Base-by-base conservation (phyloP, 805 yeast species). In the Sugiyamaella floridensis region DNA sequence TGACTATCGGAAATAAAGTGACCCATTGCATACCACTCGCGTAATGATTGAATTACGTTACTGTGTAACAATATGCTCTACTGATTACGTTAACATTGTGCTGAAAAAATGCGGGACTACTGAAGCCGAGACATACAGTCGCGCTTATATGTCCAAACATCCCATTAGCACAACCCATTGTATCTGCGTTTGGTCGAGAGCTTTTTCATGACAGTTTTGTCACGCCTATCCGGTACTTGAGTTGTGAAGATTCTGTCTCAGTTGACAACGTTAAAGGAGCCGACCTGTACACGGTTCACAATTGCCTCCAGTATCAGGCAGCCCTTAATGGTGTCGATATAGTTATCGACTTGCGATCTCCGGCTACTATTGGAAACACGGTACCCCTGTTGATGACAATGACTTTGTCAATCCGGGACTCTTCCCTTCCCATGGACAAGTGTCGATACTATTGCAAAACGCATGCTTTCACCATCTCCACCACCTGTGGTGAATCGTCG, bases 261-360 rank as follows among this genome's bases (percentile, higher is more conserved):
- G 26, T 6, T 22, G 6, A 22, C 26, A 6, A 22, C 6, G 6
- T 22, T 4, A 6, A 4, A 4, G 26, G 26, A 3, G 26, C 26
- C 26, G 26, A 22, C 26, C 26, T 22, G 26, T 22, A 22, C 26
- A 22, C 26, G 3, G 26, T 22, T 22, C 26, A 6, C 6, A 22
- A 22, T 22, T 4, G 26, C 26, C 37, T 32, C n/a, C 37, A 32
- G 26, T 32, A 32, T 32, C 10, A 32, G 37, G n/a, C 37, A 11
- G 72, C 72, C 18, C 67, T 82, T 45, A 59, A 64, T 40, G 81
- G 79, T 11, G 71, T 68, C 29, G 83, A 81, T 58, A 82, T 76
- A 15, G 67, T 82, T 20, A 62, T 83, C 58, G 76, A 78, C 55
- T 65, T 80, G 44, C 65, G 71, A n/a, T 53, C 29, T 6, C 37